A percentile compares a stretch with the other conserved stretches of the same genome.
Evolutionary conservation across 345 rosid genomes (phyloP).

Genomic region (Limnanthes douglasii): DNA sequence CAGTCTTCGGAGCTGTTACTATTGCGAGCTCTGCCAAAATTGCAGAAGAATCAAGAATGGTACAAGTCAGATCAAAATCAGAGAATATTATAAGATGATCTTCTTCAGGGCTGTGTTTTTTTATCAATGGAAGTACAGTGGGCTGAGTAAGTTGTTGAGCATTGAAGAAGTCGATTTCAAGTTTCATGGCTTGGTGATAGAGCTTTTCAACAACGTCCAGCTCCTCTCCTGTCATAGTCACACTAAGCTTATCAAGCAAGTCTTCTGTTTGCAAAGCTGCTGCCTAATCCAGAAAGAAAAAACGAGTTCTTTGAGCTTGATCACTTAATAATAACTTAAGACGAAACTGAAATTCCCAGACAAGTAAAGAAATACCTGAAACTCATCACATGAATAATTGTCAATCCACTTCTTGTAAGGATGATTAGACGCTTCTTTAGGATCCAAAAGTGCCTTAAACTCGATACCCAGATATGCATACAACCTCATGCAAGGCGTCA

Average conservation of each 20-base stretch:
- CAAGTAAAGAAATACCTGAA: slow-evolving; percentile 62
- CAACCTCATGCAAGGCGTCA: slow-evolving; percentile 92
- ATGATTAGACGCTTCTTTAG: slow-evolving; percentile 29
- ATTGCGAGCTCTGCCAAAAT: slow-evolving; percentile 95
- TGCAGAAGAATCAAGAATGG: slow-evolving; percentile 92
- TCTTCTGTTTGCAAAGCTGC: slow-evolving; percentile 88
- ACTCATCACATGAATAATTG: slow-evolving; percentile 52
- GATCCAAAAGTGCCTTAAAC: slow-evolving; percentile 34
- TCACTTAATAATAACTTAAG: no score
- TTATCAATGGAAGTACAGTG: slow-evolving; percentile 52
- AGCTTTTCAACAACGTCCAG: slow-evolving; percentile 79
- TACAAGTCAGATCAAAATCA: slow-evolving; percentile 96
- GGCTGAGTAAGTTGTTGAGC: slow-evolving; percentile 73
- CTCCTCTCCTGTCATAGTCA: slow-evolving; percentile 91
- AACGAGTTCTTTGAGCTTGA: no score
- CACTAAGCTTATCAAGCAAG: slow-evolving; percentile 87
- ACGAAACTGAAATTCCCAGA: no score
- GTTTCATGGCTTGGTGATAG: slow-evolving; percentile 96
- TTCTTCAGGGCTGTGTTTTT: slow-evolving; percentile 34
- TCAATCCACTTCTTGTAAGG: slow-evolving; percentile 89
- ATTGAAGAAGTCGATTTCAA: slow-evolving; percentile 82
- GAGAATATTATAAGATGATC: slow-evolving; percentile 55
- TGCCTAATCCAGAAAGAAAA: slow-evolving; percentile 43
- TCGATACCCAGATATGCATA: slow-evolving; percentile 81
- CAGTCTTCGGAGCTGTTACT: slow-evolving; percentile 70